phyloP scores from a whole-genome alignment of 495 filamentous ascomycete species.

The Chaetomium cochliodes region DNA sequence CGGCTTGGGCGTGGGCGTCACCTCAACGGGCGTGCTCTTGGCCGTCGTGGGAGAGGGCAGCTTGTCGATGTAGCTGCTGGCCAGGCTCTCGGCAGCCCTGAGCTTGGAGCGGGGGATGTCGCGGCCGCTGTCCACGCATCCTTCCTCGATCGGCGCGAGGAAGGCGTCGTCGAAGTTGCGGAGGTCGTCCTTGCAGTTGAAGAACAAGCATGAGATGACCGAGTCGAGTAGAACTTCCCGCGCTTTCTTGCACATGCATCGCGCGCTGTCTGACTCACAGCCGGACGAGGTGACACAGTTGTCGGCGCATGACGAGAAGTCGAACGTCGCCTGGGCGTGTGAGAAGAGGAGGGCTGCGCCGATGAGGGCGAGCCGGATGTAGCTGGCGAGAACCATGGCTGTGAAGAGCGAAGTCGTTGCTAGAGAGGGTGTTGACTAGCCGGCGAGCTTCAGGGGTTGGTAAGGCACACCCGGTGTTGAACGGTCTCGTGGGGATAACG shows the following conservation, averaged over 20 bases:
- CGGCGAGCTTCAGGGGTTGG: not conserved
- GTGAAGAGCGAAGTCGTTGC: not conserved
- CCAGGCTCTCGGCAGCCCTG: constrained; percentile 26
- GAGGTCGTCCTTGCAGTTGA: constrained; percentile 33
- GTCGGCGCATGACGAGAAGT: constrained; percentile 28
- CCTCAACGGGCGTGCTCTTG: constrained; percentile 11
- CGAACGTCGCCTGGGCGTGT: constrained; percentile 17
- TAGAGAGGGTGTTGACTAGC: not conserved
- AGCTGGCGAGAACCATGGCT: constrained; percentile 21
- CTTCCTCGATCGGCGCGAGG: constrained; percentile 26
- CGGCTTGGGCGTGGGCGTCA: constrained; percentile 12
- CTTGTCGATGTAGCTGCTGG: constrained; percentile 25
- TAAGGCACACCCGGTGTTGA: not conserved
- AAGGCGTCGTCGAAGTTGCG: constrained; percentile 26
- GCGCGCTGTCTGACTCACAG: constrained; percentile 23
- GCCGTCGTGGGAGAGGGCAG: constrained; percentile 18
- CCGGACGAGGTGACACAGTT: constrained; percentile 28
- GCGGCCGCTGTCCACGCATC: constrained; percentile 25
- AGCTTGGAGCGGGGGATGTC: constrained; percentile 28
- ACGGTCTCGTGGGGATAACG: not conserved
- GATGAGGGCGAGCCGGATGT: constrained; percentile 19
- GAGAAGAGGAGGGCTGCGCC: constrained; percentile 15
- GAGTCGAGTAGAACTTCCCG: constrained; percentile 25
- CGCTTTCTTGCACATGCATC: constrained; percentile 34
- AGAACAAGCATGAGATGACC: constrained; percentile 34